Evolutionary conservation across 768 basidiomycete genomes (phyloP).

Genomic region (Trametes coccinea): DNA sequence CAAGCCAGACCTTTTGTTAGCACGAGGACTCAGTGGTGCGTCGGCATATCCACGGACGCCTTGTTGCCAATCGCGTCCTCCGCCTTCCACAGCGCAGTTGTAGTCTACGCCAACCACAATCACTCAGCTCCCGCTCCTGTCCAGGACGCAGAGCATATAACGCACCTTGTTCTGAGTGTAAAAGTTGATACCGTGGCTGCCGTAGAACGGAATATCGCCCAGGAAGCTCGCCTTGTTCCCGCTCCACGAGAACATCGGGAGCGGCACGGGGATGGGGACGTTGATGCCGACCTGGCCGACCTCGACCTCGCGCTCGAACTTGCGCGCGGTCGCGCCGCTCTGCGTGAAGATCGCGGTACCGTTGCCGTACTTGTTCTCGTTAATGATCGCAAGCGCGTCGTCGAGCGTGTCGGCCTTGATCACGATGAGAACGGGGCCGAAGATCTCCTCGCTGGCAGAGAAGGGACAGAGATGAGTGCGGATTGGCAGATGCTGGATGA

Average conservation of each 20-base stretch:
- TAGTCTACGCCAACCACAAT: conserved; percentile 55
- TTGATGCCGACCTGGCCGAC: conserved; percentile 94
- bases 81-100: conserved; percentile 88
- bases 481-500: not conserved
- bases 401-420: conserved; percentile 82
- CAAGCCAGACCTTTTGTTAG: not conserved
- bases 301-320: conserved; percentile 86
- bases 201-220: conserved; percentile 91
- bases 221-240: conserved; percentile 89
- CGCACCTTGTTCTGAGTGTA: conserved; percentile 91
- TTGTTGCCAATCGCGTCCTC: conserved; percentile 79
- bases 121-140: not conserved
- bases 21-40: conserved; percentile 51
- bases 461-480: not conserved
- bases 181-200: conserved; percentile 91
- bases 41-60: conserved; percentile 88
- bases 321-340: conserved; percentile 91
- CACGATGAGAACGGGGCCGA: conserved; percentile 86
- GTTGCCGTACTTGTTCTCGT: conserved; percentile 89
- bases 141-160: not conserved
- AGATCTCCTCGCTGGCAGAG: conserved; percentile 82
- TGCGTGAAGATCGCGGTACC: conserved; percentile 97
- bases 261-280: conserved; percentile 89
- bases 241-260: conserved; percentile 95
- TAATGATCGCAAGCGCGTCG: conserved; percentile 88